phyloP scores from a whole-genome alignment of 805 yeast species.

The Yamadazyma laniorum region DNA sequence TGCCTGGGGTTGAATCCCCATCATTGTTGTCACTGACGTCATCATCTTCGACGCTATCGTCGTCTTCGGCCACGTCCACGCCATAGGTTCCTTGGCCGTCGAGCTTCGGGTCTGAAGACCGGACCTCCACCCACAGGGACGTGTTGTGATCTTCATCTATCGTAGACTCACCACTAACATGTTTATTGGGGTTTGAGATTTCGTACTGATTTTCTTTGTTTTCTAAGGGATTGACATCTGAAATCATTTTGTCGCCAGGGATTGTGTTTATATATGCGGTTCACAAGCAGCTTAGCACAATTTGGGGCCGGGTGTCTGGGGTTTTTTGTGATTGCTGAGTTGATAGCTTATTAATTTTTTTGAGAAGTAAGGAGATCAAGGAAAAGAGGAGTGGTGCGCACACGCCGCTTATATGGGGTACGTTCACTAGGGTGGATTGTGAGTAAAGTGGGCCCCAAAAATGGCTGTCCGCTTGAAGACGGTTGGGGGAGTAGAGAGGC shows the following conservation, averaged over 20 bases:
- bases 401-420: not conserved
- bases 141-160: not conserved
- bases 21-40: conserved; percentile 9
- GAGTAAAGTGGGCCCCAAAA: too few species aligned
- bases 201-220: conserved; percentile 15
- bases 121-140: not conserved
- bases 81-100: not conserved
- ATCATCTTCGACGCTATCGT: conserved; percentile 14
- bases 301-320: too few species aligned
- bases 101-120: not conserved
- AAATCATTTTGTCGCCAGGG: conserved; percentile 8
- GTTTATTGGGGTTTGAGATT: not conserved
- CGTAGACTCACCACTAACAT: not conserved
- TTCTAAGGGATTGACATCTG: conserved; percentile 12
- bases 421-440: too few species aligned
- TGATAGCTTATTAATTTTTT: not conserved
- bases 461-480: too few species aligned
- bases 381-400: not conserved
- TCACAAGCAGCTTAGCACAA: too few species aligned
- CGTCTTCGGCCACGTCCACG: conserved; percentile 12
- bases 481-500: too few species aligned
- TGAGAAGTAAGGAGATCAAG: not conserved
- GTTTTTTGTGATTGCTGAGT: not conserved
- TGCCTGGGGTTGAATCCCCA: not conserved
- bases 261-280: not conserved